Evolutionary conservation across 441 rosid species (phyloP).

Genomic region (Adansonia gregorii): DNA sequence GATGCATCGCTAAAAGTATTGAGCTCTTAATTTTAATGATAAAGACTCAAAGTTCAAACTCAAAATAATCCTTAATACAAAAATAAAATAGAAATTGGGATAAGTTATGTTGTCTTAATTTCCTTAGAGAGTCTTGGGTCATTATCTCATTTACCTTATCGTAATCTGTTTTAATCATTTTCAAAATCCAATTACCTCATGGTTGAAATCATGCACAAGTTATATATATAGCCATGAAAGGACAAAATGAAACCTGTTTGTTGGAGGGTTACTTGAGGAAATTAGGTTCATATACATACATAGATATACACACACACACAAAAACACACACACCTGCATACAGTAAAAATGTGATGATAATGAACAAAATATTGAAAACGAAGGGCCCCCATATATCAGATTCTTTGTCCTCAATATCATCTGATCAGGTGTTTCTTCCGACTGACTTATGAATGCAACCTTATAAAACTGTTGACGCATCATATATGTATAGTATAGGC

Average conservation of each 20-base stretch:
- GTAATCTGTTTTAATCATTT: neutral
- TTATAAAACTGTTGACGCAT: slow-evolving; percentile 28
- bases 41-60: too few species aligned
- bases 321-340: neutral
- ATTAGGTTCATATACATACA: too few species aligned
- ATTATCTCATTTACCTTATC: neutral
- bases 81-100: too few species aligned
- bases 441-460: slow-evolving; percentile 38
- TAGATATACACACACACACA: too few species aligned
- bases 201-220: neutral
- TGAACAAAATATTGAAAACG: neutral
- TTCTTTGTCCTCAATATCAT: slow-evolving; percentile 25
- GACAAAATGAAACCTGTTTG: neutral
- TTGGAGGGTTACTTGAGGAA: too few species aligned
- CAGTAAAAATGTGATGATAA: neutral
- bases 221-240: neutral
- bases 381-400: slow-evolving; percentile 17
- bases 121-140: neutral
- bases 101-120: too few species aligned
- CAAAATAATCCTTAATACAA: too few species aligned
- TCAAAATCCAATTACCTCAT: neutral
- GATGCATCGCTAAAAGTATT: too few species aligned
- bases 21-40: too few species aligned
- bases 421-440: slow-evolving; percentile 34
- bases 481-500: neutral